These are phyloP conservation scores for Sclerotinia sclerotiorum DNA, from an alignment of 2,329 filamentous ascomycete species.

Conservation along the genomic window DNA sequence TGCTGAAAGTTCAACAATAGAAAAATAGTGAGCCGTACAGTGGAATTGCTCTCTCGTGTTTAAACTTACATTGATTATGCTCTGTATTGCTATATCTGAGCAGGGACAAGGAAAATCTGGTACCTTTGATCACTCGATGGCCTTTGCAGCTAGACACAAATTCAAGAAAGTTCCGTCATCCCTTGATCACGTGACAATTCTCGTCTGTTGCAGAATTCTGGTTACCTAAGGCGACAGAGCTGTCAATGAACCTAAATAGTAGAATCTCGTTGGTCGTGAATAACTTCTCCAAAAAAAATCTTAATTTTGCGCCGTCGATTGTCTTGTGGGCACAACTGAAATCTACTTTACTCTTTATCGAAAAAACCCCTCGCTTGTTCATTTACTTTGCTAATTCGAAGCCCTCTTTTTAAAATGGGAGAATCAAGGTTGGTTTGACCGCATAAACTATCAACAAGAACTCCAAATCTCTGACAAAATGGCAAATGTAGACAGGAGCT, in stretches of 20 bases:
- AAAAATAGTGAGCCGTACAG: background rate
- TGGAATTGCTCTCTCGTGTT: background rate
- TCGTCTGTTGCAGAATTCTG: slow-evolving; percentile 14
- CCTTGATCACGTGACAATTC: background rate
- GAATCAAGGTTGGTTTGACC: slow-evolving; percentile 39
- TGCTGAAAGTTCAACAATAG: background rate
- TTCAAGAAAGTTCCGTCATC: slow-evolving; percentile 2
- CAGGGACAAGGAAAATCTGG: background rate
- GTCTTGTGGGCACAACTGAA: background rate
- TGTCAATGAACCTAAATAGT: slow-evolving; percentile 15
- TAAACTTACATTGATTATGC: background rate
- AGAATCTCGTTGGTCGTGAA: slow-evolving; percentile 21
- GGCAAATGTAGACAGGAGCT: slow-evolving; percentile 76
- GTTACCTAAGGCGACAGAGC: slow-evolving; percentile 23
- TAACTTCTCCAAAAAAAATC: slow-evolving; percentile 21
- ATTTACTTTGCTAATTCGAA: slow-evolving; percentile 10
- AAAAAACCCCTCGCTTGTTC: background rate
- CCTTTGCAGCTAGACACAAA: background rate
- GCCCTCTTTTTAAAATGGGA: slow-evolving; percentile 35
- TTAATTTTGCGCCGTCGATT: background rate
- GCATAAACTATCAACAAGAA: slow-evolving; percentile 22
- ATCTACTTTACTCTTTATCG: background rate
- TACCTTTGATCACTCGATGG: background rate
- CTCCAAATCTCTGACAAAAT: slow-evolving; percentile 28
- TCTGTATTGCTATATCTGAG: background rate